Base-by-base conservation (phyloP, 1,139 yeast genomes). In the Scheffersomyces cryptocercus region DNA sequence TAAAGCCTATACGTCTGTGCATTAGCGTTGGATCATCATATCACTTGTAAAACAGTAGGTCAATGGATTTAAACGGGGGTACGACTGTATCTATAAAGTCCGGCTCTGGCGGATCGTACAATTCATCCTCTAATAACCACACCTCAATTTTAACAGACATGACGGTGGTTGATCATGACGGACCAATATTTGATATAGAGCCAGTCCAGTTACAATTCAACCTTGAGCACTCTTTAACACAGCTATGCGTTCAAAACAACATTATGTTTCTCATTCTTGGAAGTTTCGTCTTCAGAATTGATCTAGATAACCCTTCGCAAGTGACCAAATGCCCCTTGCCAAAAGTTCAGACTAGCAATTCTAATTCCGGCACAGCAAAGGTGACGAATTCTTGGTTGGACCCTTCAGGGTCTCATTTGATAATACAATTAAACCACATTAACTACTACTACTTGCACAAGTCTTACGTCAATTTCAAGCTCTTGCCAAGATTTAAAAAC, bases 201-300 rank as follows among this genome's bases (percentile, higher is more conserved):
- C 64, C 64, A 29, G 78, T 73, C 3, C 77, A 68, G 51, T 62
- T 73, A 16, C 78, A 73, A 47, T 73, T 73, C 51, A 64, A 59
- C 26, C 62, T 73, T 28, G 49, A 55, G n/a, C 47, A 62, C 40
- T 52, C 58, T 3, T 58, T 74, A 34, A 53, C 49, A 11, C 47
- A 52, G n/a, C 52, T 54, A 15, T 41, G 43, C 8, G 55, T 52
- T 9, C 49, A 51, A 39, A 64, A 58, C 45, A 68, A 72, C 46
- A 53, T 59, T 26, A 72, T 74, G 77, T 67, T 53, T 45, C 51
- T 74, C n/a, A 38, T 69, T 3, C 46, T 65, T 11, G 53, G 55
- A 5, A 45, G 42, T 2, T 35, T 48, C 9, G 58, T 68, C 1
- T 62, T 56, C 41, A 59, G 62, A 36, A 73, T 74, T 29, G 71